phyloP scores from a whole-genome alignment of 257 asterid genomes.

The Solanum pennellii region DNA sequence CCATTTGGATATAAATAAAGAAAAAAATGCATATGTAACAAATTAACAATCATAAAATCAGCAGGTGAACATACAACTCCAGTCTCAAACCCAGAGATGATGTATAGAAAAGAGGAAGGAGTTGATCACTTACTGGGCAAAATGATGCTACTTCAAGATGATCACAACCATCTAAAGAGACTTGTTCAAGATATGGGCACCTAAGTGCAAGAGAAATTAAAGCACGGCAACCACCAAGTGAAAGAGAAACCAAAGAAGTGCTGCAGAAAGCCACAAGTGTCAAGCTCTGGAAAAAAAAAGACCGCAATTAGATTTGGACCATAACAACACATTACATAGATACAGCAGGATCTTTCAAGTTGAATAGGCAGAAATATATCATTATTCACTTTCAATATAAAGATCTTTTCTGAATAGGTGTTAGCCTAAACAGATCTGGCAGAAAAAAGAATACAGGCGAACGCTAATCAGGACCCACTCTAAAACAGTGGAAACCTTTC shows the following conservation, averaged over 20 bases:
- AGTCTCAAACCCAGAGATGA: background rate
- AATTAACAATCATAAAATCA: background rate
- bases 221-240: constrained; percentile 96
- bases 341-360: constrained; percentile 6
- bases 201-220: constrained; percentile 63
- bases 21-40: background rate
- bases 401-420: background rate
- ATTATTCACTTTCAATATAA: background rate
- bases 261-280: constrained; percentile 61
- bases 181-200: constrained; percentile 79
- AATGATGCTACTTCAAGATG: constrained; percentile 91
- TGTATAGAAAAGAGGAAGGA: background rate
- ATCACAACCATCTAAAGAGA: constrained; percentile 92
- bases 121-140: constrained; percentile 54
- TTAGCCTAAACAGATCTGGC: background rate
- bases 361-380: background rate
- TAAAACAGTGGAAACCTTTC: background rate
- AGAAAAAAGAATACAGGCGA: background rate
- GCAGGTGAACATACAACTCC: background rate
- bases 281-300: constrained; percentile 66
- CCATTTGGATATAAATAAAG: background rate
- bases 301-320: background rate
- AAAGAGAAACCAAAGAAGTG: constrained; percentile 64
- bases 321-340: background rate
- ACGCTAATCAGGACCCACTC: background rate